Evolutionary conservation across 2,329 filamentous ascomycete genomes (phyloP), one percentile per base, ranked within the genome.

Genomic region (Dactylellina cionopaga): DNA sequence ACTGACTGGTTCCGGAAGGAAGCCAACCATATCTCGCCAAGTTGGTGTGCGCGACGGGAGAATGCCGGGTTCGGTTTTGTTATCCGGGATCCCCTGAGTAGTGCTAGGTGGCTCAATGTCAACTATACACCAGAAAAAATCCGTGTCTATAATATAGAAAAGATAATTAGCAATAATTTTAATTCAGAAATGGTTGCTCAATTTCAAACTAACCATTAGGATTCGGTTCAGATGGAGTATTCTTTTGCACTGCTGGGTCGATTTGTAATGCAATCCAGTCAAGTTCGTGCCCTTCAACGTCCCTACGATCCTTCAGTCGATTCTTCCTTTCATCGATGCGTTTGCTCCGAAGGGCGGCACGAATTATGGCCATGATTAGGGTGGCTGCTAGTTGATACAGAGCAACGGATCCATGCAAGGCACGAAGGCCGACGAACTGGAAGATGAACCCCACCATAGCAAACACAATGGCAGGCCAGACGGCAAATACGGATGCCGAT

Each of bases 361-460:
- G 24, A 15, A 64, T 64, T 33, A 64, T 5, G 7, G 59, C 37
- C 47, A 64, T 64, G 15, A 52, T 31, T 5, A 64, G 35, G 15
- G 59, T 64, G 0, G 47, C 59, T 3, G 33, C 47, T 1, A 64
- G 24, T 31, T 64, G 59, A 9, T 43, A 54, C 15, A 64, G 35
- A 35, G 46, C 24, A 3, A 64, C 59, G 24, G 59, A 54, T 5
- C 44, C 59, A 15, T 76, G 72, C 19, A 75, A 24, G 3, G 31
- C 60, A 5, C 75, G 56, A 1, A 76, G 27, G 2, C 75, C 75
- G 7, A 71, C 59, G 27, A 76, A 75, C 22, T 76, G 64, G 5
- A 63, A 15, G 44, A 76, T 31, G 27, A 76, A 76, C 1, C 75
- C 75, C 7, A 64, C 4, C 13, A 47, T 64, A 15, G 59, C 22